Conservation (phyloP, 2,329 filamentous ascomycete species). For the Orbilia ellipsospora region DNA sequence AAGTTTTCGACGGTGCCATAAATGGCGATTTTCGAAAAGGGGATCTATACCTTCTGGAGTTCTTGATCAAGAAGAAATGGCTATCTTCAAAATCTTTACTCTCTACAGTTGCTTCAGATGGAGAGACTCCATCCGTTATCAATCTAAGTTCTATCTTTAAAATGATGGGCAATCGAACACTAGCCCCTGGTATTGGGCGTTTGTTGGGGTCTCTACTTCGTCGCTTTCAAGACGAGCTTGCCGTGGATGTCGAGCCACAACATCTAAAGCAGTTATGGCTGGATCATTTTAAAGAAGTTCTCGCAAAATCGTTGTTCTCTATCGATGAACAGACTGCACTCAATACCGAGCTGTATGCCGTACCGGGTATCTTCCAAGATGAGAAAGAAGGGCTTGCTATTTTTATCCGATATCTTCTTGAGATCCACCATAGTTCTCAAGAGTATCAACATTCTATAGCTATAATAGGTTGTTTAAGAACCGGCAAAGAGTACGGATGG, state of each 20-base stretch:
- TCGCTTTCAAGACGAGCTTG: constrained; percentile 24
- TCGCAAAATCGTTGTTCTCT: constrained; percentile 37
- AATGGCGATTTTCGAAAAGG: constrained; percentile 38
- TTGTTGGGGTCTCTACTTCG: constrained; percentile 39
- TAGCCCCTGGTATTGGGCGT: constrained; percentile 57
- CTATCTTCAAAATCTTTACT: constrained; percentile 61
- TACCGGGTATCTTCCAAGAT: constrained; percentile 40
- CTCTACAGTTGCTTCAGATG: not conserved
- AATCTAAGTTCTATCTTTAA: constrained; percentile 27
- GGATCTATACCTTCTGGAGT: constrained; percentile 44
- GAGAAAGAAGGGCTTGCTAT: constrained; percentile 61
- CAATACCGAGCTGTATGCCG: constrained; percentile 47
- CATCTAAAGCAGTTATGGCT: constrained; percentile 24
- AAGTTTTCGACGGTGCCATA: constrained; percentile 21
- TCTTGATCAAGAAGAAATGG: constrained; percentile 56
- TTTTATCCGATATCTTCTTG: constrained; percentile 65
- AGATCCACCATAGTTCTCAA: constrained; percentile 58
- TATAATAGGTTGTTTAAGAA: constrained; percentile 57
- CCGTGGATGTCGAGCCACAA: not conserved
- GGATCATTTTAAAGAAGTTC: constrained; percentile 23
- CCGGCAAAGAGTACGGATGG: constrained; percentile 58
- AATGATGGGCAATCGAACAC: constrained; percentile 54
- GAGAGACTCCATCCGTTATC: constrained; percentile 65
- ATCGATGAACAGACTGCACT: constrained; percentile 33
- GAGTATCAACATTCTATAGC: constrained; percentile 38